phyloP scores from a whole-genome alignment of 768 basidiomycete species.

The Lactarius sanguifluus region DNA sequence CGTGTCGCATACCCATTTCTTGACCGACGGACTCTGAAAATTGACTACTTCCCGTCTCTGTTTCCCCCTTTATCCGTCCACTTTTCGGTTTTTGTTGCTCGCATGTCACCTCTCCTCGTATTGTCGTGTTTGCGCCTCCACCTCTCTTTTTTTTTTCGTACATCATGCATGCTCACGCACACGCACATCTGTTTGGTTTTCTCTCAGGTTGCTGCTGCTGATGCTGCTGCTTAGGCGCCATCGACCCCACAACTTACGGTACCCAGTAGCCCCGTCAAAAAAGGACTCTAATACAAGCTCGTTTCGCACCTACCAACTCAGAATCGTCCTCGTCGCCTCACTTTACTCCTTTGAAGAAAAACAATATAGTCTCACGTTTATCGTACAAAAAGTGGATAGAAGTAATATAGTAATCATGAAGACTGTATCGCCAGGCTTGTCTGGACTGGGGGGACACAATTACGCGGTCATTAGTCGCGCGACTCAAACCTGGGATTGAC shows the following conservation, averaged over 20 bases:
- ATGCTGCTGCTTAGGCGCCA: neutral
- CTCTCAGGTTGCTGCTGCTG: neutral
- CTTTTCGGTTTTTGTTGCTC: neutral
- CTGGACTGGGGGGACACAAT: neutral
- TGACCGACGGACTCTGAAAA: slow-evolving; percentile 1
- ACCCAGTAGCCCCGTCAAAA: neutral
- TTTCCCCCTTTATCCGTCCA: neutral
- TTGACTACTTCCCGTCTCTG: neutral
- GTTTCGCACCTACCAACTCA: slow-evolving; percentile 19
- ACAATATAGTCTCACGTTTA: slow-evolving; percentile 1
- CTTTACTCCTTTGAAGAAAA: neutral
- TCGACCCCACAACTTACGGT: slow-evolving; percentile 7
- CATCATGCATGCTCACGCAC: neutral
- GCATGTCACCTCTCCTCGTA: neutral
- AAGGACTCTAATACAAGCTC: slow-evolving; percentile 9
- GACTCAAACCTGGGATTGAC: neutral
- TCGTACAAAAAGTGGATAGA: slow-evolving; percentile 9
- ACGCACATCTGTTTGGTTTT: slow-evolving; percentile 3
- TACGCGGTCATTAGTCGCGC: neutral
- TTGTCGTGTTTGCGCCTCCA: neutral
- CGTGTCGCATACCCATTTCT: neutral
- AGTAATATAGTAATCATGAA: neutral
- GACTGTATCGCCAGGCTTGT: neutral
- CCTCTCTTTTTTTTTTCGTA: neutral
- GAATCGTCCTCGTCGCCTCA: slow-evolving; percentile 4